These are phyloP conservation scores for Leccinum fallax DNA, from an alignment of 1,284 basidiomycete species.

Conservation along the genomic window DNA sequence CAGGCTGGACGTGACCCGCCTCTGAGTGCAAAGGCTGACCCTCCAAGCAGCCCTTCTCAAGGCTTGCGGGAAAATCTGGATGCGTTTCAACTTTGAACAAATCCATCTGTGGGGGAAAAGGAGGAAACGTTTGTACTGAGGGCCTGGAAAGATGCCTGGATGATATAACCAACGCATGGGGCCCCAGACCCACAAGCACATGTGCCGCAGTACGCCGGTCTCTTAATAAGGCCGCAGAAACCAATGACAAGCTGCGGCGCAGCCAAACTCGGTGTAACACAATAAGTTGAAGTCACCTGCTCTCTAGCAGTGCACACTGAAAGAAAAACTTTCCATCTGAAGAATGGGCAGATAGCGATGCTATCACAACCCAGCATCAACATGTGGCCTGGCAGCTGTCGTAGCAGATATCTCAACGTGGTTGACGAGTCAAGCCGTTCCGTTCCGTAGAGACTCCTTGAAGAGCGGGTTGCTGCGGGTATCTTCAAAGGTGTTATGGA, in stretches of 20 bases:
- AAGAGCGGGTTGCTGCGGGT: conserved; percentile 15
- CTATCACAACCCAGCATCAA: background rate
- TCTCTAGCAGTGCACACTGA: background rate
- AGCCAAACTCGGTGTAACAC: background rate
- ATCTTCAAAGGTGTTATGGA: conserved; percentile 49
- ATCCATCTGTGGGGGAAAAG: conserved; percentile 19
- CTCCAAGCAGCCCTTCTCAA: conserved; percentile 26
- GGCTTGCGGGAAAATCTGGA: conserved; percentile 7
- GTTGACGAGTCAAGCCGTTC: background rate
- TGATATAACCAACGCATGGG: conserved; percentile 5
- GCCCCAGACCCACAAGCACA: background rate
- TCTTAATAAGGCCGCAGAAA: background rate
- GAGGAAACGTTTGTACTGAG: background rate
- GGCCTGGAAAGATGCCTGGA: background rate
- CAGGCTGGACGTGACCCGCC: background rate
- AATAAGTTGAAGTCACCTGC: background rate
- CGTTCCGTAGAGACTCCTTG: conserved; percentile 25
- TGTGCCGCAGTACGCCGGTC: conserved; percentile 1
- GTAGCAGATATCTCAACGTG: background rate
- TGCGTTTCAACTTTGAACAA: conserved; percentile 8
- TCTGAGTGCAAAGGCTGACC: conserved; percentile 2
- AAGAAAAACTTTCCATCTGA: background rate
- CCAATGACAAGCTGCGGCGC: background rate
- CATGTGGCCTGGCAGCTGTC: background rate
- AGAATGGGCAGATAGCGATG: background rate